phyloP scores from a whole-genome alignment of 805 yeast genomes.

The Schwanniomyces occidentalis region DNA sequence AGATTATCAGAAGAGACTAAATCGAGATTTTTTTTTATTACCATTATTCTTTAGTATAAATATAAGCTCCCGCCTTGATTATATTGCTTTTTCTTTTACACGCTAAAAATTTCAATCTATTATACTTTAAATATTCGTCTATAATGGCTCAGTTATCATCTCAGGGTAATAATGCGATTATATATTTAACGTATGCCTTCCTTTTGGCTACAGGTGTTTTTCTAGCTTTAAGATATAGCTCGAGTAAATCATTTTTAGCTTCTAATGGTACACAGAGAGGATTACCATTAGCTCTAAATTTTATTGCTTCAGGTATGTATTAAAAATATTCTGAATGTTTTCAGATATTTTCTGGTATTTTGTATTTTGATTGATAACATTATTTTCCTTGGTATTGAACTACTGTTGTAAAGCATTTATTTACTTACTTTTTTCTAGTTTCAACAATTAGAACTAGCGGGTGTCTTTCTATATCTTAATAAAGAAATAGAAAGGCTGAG shows the following conservation, averaged over 20 bases:
- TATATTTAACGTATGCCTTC: conserved; percentile 40
- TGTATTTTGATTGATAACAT: background rate
- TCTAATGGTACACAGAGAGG: conserved; percentile 82
- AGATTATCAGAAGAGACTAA: no score
- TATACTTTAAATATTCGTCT: no score
- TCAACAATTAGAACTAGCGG: conserved; percentile 23
- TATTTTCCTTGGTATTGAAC: no score
- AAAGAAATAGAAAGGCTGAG: conserved; percentile 32
- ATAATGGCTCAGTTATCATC: conserved; percentile 35
- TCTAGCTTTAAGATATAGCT: conserved; percentile 56
- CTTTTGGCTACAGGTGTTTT: conserved; percentile 40
- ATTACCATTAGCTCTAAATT: conserved; percentile 80
- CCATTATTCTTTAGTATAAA: no score
- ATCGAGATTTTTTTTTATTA: no score
- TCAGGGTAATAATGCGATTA: conserved; percentile 45
- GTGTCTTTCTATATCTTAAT: conserved; percentile 25
- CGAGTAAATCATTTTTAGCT: conserved; percentile 61
- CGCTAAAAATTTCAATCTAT: background rate
- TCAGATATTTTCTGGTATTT: background rate
- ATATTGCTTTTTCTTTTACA: background rate
- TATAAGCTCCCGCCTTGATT: no score
- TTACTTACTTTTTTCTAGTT: no score
- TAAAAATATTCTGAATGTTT: background rate
- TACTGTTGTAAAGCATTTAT: no score
- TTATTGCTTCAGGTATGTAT: conserved; percentile 86